phyloP scores from a whole-genome alignment of 2,329 filamentous ascomycete genomes.

The Colletotrichum chlorophyti region DNA sequence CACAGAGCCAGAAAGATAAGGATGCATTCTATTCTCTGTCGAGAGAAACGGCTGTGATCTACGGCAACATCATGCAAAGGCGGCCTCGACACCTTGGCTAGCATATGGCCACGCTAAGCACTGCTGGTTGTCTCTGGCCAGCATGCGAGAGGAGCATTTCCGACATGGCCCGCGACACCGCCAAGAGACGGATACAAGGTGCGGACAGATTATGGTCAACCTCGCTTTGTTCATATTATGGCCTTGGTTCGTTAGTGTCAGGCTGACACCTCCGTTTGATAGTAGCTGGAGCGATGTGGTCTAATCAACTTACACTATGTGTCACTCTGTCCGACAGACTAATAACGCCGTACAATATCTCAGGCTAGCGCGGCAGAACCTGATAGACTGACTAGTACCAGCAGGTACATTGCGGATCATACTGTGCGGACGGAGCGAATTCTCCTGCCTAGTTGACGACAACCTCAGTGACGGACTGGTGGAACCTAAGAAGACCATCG shows the following conservation, averaged over 20 bases:
- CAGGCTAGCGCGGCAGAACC: background rate
- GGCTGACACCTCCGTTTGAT: background rate
- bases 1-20: background rate
- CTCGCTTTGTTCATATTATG: background rate
- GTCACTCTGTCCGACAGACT: background rate
- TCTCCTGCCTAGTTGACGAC: no score
- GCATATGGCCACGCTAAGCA: background rate
- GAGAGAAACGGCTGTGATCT: background rate
- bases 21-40: conserved; percentile 1
- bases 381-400: background rate
- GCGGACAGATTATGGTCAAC: background rate
- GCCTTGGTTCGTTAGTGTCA: background rate
- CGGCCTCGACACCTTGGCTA: conserved; percentile 1
- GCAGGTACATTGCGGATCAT: background rate
- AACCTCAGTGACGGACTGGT: background rate
- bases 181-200: background rate
- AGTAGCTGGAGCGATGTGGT: background rate
- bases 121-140: background rate
- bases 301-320: background rate
- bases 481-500: no score
- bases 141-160: background rate
- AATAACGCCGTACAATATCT: background rate
- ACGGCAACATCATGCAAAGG: conserved; percentile 1
- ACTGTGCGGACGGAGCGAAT: background rate
- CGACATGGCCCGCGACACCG: background rate